A percentile compares a stretch with the other conserved stretches of the same genome.
Conservation (phyloP, 2,329 filamentous ascomycete species). For the Aureobasidium lini region DNA sequence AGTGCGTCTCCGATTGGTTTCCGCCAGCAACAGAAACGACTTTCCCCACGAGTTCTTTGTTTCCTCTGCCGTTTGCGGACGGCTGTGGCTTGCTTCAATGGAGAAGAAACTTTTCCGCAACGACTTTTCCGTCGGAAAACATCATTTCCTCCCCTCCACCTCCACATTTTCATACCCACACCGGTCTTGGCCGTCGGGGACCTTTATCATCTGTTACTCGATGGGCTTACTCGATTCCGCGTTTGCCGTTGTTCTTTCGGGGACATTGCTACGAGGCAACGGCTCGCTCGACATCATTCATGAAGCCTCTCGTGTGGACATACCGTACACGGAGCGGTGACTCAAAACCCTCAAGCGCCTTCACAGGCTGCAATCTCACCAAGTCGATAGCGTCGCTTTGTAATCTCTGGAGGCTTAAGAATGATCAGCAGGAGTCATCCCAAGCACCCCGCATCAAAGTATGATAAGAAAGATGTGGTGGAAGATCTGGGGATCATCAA, state of each 20-base stretch:
- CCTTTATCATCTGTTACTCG: constrained; percentile 5
- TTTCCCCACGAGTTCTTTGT: neutral
- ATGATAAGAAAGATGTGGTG: neutral
- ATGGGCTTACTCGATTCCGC: constrained; percentile 6
- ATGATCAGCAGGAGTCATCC: neutral
- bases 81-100: neutral
- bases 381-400: neutral
- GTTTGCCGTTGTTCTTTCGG: neutral
- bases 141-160: neutral
- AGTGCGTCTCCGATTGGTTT: neutral
- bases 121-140: constrained; percentile 2
- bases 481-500: constrained; percentile 5
- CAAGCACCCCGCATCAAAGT: neutral
- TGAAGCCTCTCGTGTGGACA: neutral
- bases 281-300: neutral
- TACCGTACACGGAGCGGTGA: constrained; percentile 3
- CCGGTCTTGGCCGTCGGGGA: neutral
- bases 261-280: neutral
- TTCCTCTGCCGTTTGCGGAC: neutral
- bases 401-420: neutral
- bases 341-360: neutral
- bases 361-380: neutral
- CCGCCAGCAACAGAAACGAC: neutral
- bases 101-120: neutral
- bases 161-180: neutral